Evolutionary conservation across 2,329 filamentous ascomycete genomes (phyloP).

Genomic region (Colletotrichum sp.): DNA sequence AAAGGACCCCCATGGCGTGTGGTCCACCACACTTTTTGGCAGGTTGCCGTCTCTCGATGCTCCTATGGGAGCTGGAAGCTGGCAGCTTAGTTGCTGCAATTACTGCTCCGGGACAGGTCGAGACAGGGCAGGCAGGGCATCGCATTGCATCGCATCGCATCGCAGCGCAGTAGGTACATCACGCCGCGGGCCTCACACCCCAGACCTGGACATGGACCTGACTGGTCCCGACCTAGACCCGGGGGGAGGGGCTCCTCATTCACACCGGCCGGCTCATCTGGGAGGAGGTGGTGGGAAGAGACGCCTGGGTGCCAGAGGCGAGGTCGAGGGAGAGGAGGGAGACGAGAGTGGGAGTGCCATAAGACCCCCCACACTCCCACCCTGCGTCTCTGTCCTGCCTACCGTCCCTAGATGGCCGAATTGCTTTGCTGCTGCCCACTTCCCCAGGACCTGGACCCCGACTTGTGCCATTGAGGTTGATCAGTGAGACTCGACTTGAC

Average conservation of each 20-base stretch:
- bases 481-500: background rate
- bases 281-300: background rate
- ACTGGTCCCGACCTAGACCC: background rate
- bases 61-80: background rate
- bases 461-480: slow-evolving; percentile 1
- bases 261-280: background rate
- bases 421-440: slow-evolving; percentile 4
- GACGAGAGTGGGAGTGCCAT: slow-evolving; percentile 6
- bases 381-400: background rate
- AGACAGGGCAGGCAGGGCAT: background rate
- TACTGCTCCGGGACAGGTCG: background rate
- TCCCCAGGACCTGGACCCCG: slow-evolving; percentile 4
- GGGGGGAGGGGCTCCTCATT: background rate
- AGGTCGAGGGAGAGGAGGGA: background rate
- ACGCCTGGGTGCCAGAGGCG: background rate
- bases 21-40: slow-evolving; percentile 13
- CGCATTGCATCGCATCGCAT: background rate
- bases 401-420: background rate
- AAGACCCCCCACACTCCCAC: slow-evolving; percentile 18
- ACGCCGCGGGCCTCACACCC: slow-evolving; percentile 3
- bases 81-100: background rate
- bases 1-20: background rate
- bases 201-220: background rate
- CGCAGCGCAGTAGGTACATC: background rate
- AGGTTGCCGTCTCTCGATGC: background rate